Evolutionary conservation across 352 stramenopile genomes (phyloP).

Genomic region (Phytophthora palmivora): DNA sequence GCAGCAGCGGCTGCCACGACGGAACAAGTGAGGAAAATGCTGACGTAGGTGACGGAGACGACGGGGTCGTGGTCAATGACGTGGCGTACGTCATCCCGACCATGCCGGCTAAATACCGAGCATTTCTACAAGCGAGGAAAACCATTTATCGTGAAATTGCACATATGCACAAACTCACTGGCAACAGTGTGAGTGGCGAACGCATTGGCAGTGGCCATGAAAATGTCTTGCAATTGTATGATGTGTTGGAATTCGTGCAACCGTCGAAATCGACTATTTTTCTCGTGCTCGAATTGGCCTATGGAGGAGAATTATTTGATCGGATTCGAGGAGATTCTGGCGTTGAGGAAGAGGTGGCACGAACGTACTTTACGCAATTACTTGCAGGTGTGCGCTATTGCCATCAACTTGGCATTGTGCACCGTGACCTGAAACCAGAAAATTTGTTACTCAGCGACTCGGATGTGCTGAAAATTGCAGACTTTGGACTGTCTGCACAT

Average conservation of each 20-base stretch:
- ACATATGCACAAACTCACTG: constrained; percentile 94
- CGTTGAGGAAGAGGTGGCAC: constrained; percentile 83
- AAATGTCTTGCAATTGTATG: constrained; percentile 96
- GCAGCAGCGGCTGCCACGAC: constrained; percentile 8
- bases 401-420: constrained; percentile 93
- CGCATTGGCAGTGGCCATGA: constrained; percentile 87
- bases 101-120: constrained; percentile 94
- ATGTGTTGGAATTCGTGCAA: constrained; percentile 96
- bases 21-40: constrained; percentile 19
- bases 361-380: constrained; percentile 90
- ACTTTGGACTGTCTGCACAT: constrained; percentile 94
- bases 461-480: constrained; percentile 95
- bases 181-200: constrained; percentile 76
- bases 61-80: constrained; percentile 34
- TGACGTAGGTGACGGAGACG: constrained; percentile 6
- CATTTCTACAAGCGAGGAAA: constrained; percentile 92
- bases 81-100: constrained; percentile 70
- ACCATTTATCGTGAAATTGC: constrained; percentile 96
- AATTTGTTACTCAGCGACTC: constrained; percentile 94
- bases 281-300: constrained; percentile 92
- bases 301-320: constrained; percentile 94
- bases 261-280: constrained; percentile 95
- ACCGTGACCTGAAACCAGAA: constrained; percentile 97
- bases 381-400: constrained; percentile 91
- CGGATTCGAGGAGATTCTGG: constrained; percentile 90